Conservation (phyloP, 495 filamentous ascomycete genomes). For the Tuber aestivum region DNA sequence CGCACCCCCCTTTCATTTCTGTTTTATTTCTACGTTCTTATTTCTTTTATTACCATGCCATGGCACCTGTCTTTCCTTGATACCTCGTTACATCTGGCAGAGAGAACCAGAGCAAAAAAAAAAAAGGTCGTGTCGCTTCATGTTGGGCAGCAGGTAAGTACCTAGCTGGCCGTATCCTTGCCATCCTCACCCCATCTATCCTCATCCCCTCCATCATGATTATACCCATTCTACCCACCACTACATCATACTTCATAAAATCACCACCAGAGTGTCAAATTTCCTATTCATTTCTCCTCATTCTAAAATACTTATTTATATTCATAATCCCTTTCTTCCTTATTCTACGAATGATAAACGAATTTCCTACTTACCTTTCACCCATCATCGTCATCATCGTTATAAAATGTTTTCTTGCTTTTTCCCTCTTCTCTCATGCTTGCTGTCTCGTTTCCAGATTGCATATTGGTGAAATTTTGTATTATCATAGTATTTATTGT, state of each 20-base stretch:
- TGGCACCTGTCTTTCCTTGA: not conserved
- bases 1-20: not conserved
- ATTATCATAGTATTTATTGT: slow-evolving; percentile 7
- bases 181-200: not conserved
- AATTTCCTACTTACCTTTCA: not conserved
- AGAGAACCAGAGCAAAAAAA: not conserved
- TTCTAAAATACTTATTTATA: not conserved
- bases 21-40: too few species aligned
- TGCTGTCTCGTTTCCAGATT: slow-evolving; percentile 30
- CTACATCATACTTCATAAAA: not conserved
- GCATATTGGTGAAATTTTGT: slow-evolving; percentile 11
- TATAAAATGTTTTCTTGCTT: slow-evolving; percentile 6
- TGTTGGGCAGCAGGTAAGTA: not conserved
- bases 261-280: not conserved
- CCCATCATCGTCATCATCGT: not conserved
- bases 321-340: not conserved
- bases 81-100: not conserved
- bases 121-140: not conserved
- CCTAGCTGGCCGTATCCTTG: not conserved
- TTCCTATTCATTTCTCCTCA: not conserved
- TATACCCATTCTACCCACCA: not conserved
- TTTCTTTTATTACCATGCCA: too few species aligned
- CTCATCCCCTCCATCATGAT: not conserved
- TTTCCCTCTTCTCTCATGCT: slow-evolving; percentile 19
- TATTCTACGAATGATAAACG: not conserved